Evolutionary conservation across 345 rosid species (phyloP), one percentile per base, ranked within the genome.

Genomic region (Gossypium thurberi): DNA sequence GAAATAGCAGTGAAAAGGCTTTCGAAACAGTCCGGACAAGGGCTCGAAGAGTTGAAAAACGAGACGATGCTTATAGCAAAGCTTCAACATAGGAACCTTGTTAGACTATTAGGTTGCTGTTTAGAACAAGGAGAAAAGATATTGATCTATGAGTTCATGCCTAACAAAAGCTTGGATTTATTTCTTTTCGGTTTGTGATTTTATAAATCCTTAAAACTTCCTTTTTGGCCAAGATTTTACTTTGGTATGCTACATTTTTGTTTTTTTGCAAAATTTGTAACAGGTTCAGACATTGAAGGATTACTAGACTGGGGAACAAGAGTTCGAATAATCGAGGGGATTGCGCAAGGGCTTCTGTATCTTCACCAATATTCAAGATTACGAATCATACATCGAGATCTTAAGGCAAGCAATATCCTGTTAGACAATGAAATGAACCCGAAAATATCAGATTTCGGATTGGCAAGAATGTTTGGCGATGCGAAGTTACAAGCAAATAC

Each of bases 71-170:
- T 82, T 40, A 78, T 78, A 4, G 78, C 81, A 2, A 82, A 74
- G 25, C 83, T 82, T 10, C 85, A 84, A 74, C 85, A 82, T 44
- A 67, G 78, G 64, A 84, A 76, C 61, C 83, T 84, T n/a, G 82
- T 84, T 2, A 77, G 75, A 69, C 74, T 84, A 0, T 71, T 80
- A 5, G 85, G 87, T 48, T 84, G 81, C 50, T 84, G 85, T 70
- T 42, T 78, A 4, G 76, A 78, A 56, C 63, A 76, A 58, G 83
- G 73, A 4, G 85, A 81, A 67, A 79, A 77, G 66, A 70, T 81
- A 56, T 46, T 84, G 55, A 14, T 26, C 17, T 66, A 46, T 46
- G 37, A 69, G 28, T 56, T n/a, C 65, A 60, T 60, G 65, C 65
- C 65, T 0, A 60, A 60, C 43, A 60, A 60, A 33, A 33, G 65